Base-by-base conservation (phyloP, 2,329 filamentous ascomycete genomes). In the Fusarium sp. region DNA sequence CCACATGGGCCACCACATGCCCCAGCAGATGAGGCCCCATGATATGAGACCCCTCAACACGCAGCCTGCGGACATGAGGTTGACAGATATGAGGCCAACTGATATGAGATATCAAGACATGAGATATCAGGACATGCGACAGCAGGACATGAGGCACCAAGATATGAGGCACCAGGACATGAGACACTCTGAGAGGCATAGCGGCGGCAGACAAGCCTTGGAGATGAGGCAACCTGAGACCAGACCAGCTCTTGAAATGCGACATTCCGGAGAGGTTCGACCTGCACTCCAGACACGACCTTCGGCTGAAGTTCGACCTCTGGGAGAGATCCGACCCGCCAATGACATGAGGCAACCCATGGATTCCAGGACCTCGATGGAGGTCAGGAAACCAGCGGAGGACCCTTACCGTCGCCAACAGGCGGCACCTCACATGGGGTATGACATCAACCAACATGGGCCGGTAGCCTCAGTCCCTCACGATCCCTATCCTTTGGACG, bases 401-500 rank as follows among this genome's bases (percentile, higher is more conserved):
- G 78, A 80, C 37, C 68, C 79, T 14, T 74, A 77, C 33, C 71
- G 74, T 9, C 72, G 76, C 14, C 75, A 75, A 54, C 76, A 77
- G 14, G 62, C 66, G 14, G 18, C 69, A 8, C 61, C 67, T 14
- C 75, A 79, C 39, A 70, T 73, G 39, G 69, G 78, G 29, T 84
- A 83, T 58, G 89, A 91, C 68, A 76, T 82, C 43, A 86, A 85
- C 65, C 92, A 95, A 73, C 81, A 84, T 57, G 89, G 88, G 4
- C 88, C 92, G 27, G 90, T 94, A 69, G 87, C 91, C 5, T 84
- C 90, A 16, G 90, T 97, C 4, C 95, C 96, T 16, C 95, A 98
- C 78, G 97, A 98, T 77, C 95, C 97, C 11, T 98, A 98, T 81
- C 95, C 96, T 0, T 91, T 93, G 82, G 96, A 98, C 81, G 96